These are phyloP conservation scores for Suillus lakei DNA, from an alignment of 768 basidiomycete species.

Conservation along the genomic window DNA sequence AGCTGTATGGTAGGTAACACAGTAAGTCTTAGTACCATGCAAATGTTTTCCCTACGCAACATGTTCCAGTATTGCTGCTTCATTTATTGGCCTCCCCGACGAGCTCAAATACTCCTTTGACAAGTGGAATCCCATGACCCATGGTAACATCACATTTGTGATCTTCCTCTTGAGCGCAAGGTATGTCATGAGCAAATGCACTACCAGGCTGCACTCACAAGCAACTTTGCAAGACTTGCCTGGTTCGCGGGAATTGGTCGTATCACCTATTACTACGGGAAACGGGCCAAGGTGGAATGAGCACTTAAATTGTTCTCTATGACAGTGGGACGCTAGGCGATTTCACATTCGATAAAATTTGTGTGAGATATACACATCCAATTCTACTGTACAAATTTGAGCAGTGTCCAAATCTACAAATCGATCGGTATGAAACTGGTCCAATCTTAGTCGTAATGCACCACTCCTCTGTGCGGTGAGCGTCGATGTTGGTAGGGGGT, in stretches of 20 bases:
- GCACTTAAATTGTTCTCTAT: background rate
- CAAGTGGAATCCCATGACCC: slow-evolving; percentile 73
- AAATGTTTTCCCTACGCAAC: slow-evolving; percentile 15
- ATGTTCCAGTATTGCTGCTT: slow-evolving; percentile 55
- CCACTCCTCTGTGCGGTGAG: background rate
- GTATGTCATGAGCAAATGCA: slow-evolving; percentile 39
- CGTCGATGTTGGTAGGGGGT: background rate
- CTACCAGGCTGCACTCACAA: background rate
- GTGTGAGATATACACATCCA: background rate
- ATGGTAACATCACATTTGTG: slow-evolving; percentile 75
- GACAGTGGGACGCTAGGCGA: too few species aligned
- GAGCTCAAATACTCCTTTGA: slow-evolving; percentile 53
- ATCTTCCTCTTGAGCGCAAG: slow-evolving; percentile 59
- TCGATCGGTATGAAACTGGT: background rate
- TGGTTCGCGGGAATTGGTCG: slow-evolving; percentile 62
- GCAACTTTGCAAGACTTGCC: slow-evolving; percentile 43
- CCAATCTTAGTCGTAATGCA: background rate
- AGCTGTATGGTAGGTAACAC: slow-evolving; percentile 50
- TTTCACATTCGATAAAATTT: too few species aligned
- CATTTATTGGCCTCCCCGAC: slow-evolving; percentile 61
- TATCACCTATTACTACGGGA: slow-evolving; percentile 46
- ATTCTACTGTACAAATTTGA: background rate
- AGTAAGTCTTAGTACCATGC: slow-evolving; percentile 47
- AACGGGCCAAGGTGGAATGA: slow-evolving; percentile 4
- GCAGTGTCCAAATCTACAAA: background rate